Percentiles rank a stretch among this genome's conserved stretches.
Evolutionary conservation across 2,329 filamentous ascomycete genomes (phyloP).

Genomic region (Aaosphaeria pasadenensis): DNA sequence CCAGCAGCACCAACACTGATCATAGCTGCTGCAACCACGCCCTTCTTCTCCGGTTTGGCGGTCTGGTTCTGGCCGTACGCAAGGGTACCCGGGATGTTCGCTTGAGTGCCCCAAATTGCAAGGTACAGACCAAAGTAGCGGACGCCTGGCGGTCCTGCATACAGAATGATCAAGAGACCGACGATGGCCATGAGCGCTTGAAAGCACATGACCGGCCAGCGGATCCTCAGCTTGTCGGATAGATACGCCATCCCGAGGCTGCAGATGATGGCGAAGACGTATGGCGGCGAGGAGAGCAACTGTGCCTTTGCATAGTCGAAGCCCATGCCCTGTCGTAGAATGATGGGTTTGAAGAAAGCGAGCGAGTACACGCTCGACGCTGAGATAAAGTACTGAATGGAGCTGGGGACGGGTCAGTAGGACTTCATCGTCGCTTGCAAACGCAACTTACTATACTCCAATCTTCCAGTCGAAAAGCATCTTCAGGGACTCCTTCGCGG

Average conservation of each 20-base stretch:
- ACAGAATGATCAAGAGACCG: slow-evolving; percentile 15
- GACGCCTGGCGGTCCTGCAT: slow-evolving; percentile 18
- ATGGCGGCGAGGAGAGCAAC: slow-evolving; percentile 37
- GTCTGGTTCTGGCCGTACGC: slow-evolving; percentile 33
- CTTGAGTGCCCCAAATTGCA: slow-evolving; percentile 27
- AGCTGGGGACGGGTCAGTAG: not conserved
- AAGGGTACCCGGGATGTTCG: slow-evolving; percentile 28
- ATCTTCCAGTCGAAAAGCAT: slow-evolving; percentile 16
- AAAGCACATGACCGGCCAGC: slow-evolving; percentile 25
- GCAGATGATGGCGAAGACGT: slow-evolving; percentile 31
- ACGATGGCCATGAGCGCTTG: slow-evolving; percentile 14
- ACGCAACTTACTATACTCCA: slow-evolving; percentile 8
- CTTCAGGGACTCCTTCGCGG: slow-evolving; percentile 10
- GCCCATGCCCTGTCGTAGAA: slow-evolving; percentile 18
- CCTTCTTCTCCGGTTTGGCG: slow-evolving; percentile 22
- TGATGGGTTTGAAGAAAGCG: slow-evolving; percentile 21
- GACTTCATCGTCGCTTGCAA: no score
- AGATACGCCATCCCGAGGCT: slow-evolving; percentile 31
- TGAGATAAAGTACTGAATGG: slow-evolving; percentile 18
- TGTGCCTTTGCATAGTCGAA: slow-evolving; percentile 24
- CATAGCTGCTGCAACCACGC: slow-evolving; percentile 28
- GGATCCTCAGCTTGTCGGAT: slow-evolving; percentile 27
- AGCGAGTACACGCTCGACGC: slow-evolving; percentile 18
- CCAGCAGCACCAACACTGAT: slow-evolving; percentile 31
- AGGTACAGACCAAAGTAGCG: slow-evolving; percentile 34